Base-by-base conservation (phyloP, 306 rosid genomes). In the Styphnolobium japonicum region DNA sequence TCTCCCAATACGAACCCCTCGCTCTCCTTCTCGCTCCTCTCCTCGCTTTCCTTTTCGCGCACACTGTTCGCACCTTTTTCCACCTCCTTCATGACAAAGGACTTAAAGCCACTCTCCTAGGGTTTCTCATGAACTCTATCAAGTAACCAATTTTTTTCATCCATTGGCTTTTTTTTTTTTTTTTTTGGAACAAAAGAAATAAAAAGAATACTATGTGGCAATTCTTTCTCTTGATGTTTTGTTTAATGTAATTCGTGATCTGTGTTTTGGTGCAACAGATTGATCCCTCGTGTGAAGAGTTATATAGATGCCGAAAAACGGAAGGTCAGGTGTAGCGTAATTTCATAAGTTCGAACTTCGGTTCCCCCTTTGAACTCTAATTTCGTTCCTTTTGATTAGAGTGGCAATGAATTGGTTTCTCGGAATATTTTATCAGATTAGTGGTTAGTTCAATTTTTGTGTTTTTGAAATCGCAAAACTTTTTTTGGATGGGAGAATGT, bases 221-320 rank as follows among this genome's bases (percentile, higher is more conserved):
- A 15, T 39, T 14, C 16, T 11, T 8, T 73, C 2, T 19, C 1
- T 73, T n/a, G 31, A 37, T 46, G 3, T 0, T 48, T 60, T 68
- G 1, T 16, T 52, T 49, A 34, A n/a, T 75, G 60, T 75, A 0
- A 78, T 72, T 55, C 45, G 29, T 34, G 77, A 67, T 83, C 63
- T 55, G 62, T 34, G 10, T 55, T 77, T 37, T 82, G 67, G 57
- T 60, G 72, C 15, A 0, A 7, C 84, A 86, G 90, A 77, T 80
- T 81, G 82, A 25, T 86, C 19, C 90, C 90, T 72, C 84, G 77
- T 0, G 90, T 86, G 57, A 80, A 80, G 81, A 64, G 77, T 37
- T 83, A 80, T 66, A 77, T 86, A 22, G 78, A 83, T 62, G 85
- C 81, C 1, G 79, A 86, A 46, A 86, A 86, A 46, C 83, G 19